These are phyloP conservation scores for Malassezia arunalokei DNA, from an alignment of 1,284 basidiomycete species.

Conservation along the genomic window DNA sequence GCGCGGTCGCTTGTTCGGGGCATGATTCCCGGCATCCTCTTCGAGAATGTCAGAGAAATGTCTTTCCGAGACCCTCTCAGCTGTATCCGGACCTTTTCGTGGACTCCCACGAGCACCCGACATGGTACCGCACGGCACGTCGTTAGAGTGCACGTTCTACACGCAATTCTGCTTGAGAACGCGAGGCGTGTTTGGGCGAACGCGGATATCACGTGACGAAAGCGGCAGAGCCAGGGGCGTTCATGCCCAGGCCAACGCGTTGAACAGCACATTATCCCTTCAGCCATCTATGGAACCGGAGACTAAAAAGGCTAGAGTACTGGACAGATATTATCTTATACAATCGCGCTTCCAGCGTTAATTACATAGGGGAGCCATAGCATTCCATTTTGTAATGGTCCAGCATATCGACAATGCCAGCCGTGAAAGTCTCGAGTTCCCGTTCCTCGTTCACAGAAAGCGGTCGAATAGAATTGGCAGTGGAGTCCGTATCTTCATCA, in stretches of 20 bases:
- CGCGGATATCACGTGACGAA: slow-evolving; percentile 11
- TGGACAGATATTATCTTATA: too few species aligned
- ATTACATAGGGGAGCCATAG: not conserved
- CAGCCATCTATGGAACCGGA: too few species aligned
- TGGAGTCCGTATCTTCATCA: slow-evolving; percentile 5
- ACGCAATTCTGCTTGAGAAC: not conserved
- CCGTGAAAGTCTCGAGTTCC: slow-evolving; percentile 34
- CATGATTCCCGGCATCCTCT: not conserved
- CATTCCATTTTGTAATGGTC: slow-evolving; percentile 29
- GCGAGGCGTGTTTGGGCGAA: slow-evolving; percentile 4
- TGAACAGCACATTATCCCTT: too few species aligned
- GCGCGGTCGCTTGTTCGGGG: not conserved
- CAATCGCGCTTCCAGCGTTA: too few species aligned
- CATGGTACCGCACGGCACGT: slow-evolving; percentile 2
- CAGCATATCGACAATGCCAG: slow-evolving; percentile 30
- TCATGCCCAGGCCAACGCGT: too few species aligned
- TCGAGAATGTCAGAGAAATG: slow-evolving; percentile 3
- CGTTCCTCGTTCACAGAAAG: slow-evolving; percentile 29
- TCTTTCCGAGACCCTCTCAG: not conserved
- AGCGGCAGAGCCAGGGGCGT: too few species aligned
- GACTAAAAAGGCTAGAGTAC: too few species aligned
- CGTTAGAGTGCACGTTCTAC: not conserved
- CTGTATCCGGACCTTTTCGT: not conserved
- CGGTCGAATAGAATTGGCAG: slow-evolving; percentile 8
- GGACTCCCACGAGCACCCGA: slow-evolving; percentile 11